Evolutionary conservation across 164 flowering plant species (phyloP), one percentile per base, ranked within the genome.

Genomic region (Magnolia kwangsiensis): DNA sequence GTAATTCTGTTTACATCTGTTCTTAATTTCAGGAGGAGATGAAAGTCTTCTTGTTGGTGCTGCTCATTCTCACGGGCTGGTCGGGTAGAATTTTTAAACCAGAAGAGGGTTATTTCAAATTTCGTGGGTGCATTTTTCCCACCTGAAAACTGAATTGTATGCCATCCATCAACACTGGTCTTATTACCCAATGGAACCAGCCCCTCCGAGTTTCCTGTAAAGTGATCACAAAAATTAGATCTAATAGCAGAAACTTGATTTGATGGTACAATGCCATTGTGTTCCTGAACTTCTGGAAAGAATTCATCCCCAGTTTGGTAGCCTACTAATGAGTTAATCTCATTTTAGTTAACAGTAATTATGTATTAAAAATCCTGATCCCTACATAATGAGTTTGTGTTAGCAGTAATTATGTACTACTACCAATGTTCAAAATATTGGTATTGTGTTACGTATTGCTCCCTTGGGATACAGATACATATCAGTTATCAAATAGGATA

Each of bases 1-100:
- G 99, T 96, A 63, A 86, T n/a, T 77, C 89, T 82, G 81, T 91
- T 76, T 18, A 92, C 80, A 81, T 96, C 99, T 4, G 99, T 93
- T 80, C 99, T 85, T 49, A 96, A 82, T 81, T 91, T 91, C 37
- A 95, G 50, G 37, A 78, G 72, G 11, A 80, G 89, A 45, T 27
- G 72, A 23, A 79, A 75, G 3, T 77, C 75, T 37, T 31, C 45
- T 10, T 9, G 19, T 73, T 29, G 50, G 8, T 63, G 19, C 68
- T 59, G 75, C 8, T 45, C 75, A 13, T 20, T 50, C 8, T 65
- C 75, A 29, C 24, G 27, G 51, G 77, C 9, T 10, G 69, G 63
- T 18, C 64, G 45, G 6, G 89, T 72, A 37, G 83, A 76, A 51
- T 81, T 86, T 72, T 83, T 82, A 10, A 11, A 72, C 97, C 97